These are phyloP conservation scores for Fusarium sp. DNA, from an alignment of 2,329 filamentous ascomycete species.

Conservation along the genomic window DNA sequence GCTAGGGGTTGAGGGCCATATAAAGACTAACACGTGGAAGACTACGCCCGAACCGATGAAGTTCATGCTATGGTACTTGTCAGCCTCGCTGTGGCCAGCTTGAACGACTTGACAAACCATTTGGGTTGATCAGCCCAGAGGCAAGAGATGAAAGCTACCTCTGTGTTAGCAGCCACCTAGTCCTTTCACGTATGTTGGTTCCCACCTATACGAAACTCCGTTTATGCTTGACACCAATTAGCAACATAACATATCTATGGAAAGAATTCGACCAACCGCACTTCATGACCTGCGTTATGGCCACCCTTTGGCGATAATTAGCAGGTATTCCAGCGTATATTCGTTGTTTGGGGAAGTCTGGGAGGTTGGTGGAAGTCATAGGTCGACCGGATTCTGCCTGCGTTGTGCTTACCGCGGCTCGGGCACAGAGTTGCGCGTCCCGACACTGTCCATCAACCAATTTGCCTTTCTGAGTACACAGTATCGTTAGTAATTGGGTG, in stretches of 20 bases:
- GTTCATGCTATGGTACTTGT: background rate
- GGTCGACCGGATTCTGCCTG: background rate
- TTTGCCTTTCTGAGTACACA: background rate
- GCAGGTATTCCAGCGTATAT: background rate
- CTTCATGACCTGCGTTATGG: rapidly evolving
- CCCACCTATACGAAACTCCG: background rate
- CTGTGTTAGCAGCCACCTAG: background rate
- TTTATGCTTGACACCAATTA: background rate
- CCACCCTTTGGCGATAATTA: background rate
- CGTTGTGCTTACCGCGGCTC: background rate
- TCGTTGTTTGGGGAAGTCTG: background rate
- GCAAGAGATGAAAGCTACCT: background rate
- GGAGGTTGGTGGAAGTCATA: background rate
- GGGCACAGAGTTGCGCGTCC: background rate
- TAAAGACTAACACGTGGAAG: background rate
- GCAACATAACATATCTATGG: background rate
- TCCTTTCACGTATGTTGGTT: background rate
- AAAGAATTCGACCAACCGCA: background rate
- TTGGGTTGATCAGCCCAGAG: background rate
- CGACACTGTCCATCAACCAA: background rate
- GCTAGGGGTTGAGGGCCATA: background rate
- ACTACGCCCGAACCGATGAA: background rate
- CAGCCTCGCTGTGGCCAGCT: background rate
- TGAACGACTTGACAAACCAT: background rate
- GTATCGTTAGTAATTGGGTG: background rate